phyloP scores from a whole-genome alignment of 1,284 basidiomycete genomes.

The Cerioporus squamosus region DNA sequence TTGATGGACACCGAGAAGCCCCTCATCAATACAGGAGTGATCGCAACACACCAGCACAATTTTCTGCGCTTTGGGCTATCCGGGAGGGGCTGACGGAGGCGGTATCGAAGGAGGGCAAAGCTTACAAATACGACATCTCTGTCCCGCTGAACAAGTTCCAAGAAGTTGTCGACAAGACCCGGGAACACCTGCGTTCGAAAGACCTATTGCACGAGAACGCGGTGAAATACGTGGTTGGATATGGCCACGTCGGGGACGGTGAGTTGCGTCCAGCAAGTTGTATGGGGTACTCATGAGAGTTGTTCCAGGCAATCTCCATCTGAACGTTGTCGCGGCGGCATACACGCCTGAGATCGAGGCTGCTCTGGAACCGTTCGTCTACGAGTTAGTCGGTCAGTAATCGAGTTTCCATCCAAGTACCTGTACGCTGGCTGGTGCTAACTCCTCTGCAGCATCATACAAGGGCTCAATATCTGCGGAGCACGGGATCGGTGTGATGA shows the following conservation, averaged over 20 bases:
- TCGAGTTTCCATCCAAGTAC: not conserved
- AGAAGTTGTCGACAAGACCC: constrained; percentile 83
- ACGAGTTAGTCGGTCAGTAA: constrained; percentile 84
- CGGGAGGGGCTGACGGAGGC: constrained; percentile 97
- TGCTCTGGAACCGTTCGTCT: constrained; percentile 94
- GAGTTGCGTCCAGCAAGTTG: constrained; percentile 33
- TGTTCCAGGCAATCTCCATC: constrained; percentile 84
- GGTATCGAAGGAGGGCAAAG: constrained; percentile 91
- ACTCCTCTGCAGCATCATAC: constrained; percentile 53
- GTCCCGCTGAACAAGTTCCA: constrained; percentile 92
- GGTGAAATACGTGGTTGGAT: constrained; percentile 87
- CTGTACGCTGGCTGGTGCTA: not conserved
- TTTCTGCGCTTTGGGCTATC: constrained; percentile 89
- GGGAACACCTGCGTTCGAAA: constrained; percentile 73
- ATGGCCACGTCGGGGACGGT: constrained; percentile 98
- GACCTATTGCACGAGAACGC: constrained; percentile 76
- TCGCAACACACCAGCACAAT: constrained; percentile 92
- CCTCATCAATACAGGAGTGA: constrained; percentile 88
- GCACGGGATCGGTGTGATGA: constrained; percentile 96
- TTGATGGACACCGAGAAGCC: constrained; percentile 78
- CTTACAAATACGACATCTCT: constrained; percentile 98
- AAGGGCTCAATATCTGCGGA: constrained; percentile 96
- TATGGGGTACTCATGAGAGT: constrained; percentile 3
- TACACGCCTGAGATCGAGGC: constrained; percentile 87
- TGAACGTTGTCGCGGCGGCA: constrained; percentile 89